A percentile compares a stretch with the other conserved stretches of the same genome.
Evolutionary conservation across 331 rosid genomes (phyloP).

Genomic region (Rosa hybrid): DNA sequence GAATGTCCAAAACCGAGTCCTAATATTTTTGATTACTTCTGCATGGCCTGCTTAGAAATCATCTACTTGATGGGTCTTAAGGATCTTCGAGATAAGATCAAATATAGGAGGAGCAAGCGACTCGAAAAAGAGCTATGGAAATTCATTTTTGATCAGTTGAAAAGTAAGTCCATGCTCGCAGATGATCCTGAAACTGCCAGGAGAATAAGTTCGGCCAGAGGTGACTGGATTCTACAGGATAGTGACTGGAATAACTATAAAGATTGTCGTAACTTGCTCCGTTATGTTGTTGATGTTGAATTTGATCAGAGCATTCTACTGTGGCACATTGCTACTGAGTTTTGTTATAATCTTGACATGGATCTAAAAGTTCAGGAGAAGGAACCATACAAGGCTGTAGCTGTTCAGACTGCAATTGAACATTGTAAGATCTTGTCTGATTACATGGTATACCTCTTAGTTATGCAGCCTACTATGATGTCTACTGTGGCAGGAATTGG

Average conservation of each 20-base stretch:
- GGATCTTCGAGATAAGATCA: conserved; percentile 23
- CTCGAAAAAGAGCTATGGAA: conserved; percentile 26
- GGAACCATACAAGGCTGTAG: too few relatives aligned
- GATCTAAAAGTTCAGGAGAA: too few relatives aligned
- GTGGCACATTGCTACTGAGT: conserved; percentile 64
- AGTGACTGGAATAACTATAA: rapidly evolving
- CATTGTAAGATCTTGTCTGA: conserved; percentile 38
- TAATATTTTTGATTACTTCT: neutral
- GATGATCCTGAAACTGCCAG: conserved; percentile 36
- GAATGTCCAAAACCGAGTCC: neutral
- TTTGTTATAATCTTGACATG: conserved; percentile 18
- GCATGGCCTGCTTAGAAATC: neutral
- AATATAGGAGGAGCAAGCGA: conserved; percentile 14
- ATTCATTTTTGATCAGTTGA: conserved; percentile 9
- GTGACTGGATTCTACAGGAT: conserved; percentile 33
- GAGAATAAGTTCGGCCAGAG: conserved; percentile 38
- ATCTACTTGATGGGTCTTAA: conserved; percentile 20
- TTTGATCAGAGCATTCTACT: conserved; percentile 39
- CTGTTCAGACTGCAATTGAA: neutral
- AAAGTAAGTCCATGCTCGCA: conserved; percentile 29
- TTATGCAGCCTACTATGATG: conserved; percentile 49
- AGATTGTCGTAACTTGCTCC: neutral
- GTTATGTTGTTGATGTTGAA: conserved; percentile 10
- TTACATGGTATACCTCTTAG: conserved; percentile 48
- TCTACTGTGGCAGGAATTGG: conserved; percentile 51